phyloP scores from a whole-genome alignment of 192 early-diverging fungal species.

The Coemansia sp. region DNA sequence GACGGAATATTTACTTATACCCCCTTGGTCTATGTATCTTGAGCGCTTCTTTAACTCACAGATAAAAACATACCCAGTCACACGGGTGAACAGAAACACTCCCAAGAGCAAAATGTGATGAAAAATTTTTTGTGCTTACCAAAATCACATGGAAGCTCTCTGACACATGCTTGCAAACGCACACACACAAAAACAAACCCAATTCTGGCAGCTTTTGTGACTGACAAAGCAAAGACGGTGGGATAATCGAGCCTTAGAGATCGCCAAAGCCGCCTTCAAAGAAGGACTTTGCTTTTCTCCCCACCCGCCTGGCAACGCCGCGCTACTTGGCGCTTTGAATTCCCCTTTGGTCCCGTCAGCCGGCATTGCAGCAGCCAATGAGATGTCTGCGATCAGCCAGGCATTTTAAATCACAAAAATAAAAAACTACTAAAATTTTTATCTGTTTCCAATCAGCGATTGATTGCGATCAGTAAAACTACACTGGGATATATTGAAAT shows the following conservation, averaged over 20 bases:
- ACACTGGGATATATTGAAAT: too few species aligned
- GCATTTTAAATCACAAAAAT: too few species aligned
- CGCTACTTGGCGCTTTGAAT: neutral
- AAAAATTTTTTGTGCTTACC: neutral
- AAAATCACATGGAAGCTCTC: neutral
- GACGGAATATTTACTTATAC: too few species aligned
- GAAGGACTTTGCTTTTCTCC: too few species aligned
- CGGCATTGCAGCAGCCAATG: constrained; percentile 28
- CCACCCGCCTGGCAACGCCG: too few species aligned
- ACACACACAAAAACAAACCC: neutral
- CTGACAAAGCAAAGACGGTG: neutral
- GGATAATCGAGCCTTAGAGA: neutral
- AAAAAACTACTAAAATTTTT: too few species aligned
- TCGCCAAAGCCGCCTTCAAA: neutral
- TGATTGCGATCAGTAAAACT: too few species aligned
- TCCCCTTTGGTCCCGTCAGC: neutral
- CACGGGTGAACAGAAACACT: too few species aligned
- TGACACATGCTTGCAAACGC: neutral
- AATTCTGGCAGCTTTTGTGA: neutral
- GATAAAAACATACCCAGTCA: too few species aligned
- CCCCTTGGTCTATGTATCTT: too few species aligned
- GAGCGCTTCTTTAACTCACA: too few species aligned
- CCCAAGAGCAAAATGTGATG: neutral
- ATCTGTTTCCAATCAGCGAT: too few species aligned
- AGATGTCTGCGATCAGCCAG: neutral